phyloP scores from a whole-genome alignment of 768 basidiomycete species.

The Pisolithus microcarpus region DNA sequence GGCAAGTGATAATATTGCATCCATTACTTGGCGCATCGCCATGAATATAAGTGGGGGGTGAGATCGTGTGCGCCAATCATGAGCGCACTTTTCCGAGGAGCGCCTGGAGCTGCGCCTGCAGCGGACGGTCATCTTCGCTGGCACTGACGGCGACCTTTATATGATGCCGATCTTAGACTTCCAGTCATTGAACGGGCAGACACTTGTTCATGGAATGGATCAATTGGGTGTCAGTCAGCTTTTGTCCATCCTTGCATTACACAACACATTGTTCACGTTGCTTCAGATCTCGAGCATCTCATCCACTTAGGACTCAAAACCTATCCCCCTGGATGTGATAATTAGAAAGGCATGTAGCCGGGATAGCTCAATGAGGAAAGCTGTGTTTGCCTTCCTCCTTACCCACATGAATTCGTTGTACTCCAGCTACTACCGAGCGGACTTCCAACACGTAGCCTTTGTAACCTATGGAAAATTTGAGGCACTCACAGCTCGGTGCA shows the following conservation, averaged over 20 bases:
- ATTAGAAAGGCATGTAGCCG: slow-evolving; percentile 46
- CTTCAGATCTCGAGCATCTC: slow-evolving; percentile 44
- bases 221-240: not conserved
- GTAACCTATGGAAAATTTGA: slow-evolving; percentile 59
- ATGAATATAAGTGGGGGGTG: too few relatives aligned
- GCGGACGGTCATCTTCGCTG: slow-evolving; percentile 1
- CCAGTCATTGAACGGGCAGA: slow-evolving; percentile 72
- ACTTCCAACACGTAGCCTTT: slow-evolving; percentile 54
- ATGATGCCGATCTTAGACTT: slow-evolving; percentile 60
- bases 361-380: slow-evolving; percentile 38
- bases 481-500: slow-evolving; percentile 44
- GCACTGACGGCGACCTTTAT: slow-evolving; percentile 1
- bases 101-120: slow-evolving; percentile 1
- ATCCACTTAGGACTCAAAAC: slow-evolving; percentile 56
- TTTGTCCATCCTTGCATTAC: not conserved
- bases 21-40: too few relatives aligned
- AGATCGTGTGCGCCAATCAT: too few relatives aligned
- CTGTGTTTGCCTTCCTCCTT: slow-evolving; percentile 73
- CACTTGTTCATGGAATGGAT: not conserved
- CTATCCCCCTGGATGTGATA: slow-evolving; percentile 56
- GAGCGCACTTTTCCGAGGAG: too few relatives aligned
- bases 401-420: slow-evolving; percentile 58
- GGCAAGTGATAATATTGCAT: too few relatives aligned
- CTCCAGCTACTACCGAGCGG: slow-evolving; percentile 40
- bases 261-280: not conserved